These are phyloP conservation scores for Gossypium arboreum DNA, from an alignment of 345 rosid genomes.

Conservation along the genomic window DNA sequence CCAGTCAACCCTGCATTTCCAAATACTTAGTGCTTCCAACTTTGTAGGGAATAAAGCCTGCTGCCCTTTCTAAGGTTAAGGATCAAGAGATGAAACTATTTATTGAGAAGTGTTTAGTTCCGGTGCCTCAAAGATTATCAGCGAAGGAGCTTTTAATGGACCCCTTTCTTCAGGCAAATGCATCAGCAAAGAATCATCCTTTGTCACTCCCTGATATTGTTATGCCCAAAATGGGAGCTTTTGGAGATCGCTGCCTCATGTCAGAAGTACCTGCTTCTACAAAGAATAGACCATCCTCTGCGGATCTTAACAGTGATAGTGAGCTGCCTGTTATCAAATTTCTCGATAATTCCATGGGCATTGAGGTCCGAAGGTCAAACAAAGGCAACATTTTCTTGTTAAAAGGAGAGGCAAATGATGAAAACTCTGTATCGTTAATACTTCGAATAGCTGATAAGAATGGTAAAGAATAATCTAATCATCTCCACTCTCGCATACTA, in stretches of 20 bases:
- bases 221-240: slow-evolving; percentile 60
- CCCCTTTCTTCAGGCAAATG: slow-evolving; percentile 62
- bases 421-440: slow-evolving; percentile 62
- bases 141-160: slow-evolving; percentile 77
- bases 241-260: slow-evolving; percentile 71
- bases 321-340: slow-evolving; percentile 54
- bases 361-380: slow-evolving; percentile 60
- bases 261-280: slow-evolving; percentile 62
- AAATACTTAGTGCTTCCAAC: slow-evolving; percentile 17
- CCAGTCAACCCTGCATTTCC: not conserved
- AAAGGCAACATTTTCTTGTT: slow-evolving; percentile 58
- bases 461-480: slow-evolving; percentile 39
- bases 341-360: slow-evolving; percentile 38
- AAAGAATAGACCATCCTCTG: slow-evolving; percentile 34
- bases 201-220: slow-evolving; percentile 60
- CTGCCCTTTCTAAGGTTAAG: slow-evolving; percentile 65
- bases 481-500: not conserved
- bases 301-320: slow-evolving; percentile 53
- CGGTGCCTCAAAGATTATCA: slow-evolving; percentile 67
- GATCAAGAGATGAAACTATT: slow-evolving; percentile 64
- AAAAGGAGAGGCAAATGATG: slow-evolving; percentile 71
- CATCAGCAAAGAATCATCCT: slow-evolving; percentile 43
- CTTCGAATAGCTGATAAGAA: slow-evolving; percentile 66
- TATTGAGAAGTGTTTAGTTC: slow-evolving; percentile 84
- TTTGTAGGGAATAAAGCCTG: slow-evolving; percentile 79